Conservation (phyloP, 1,284 basidiomycete genomes). For the Tremellales sp. region DNA sequence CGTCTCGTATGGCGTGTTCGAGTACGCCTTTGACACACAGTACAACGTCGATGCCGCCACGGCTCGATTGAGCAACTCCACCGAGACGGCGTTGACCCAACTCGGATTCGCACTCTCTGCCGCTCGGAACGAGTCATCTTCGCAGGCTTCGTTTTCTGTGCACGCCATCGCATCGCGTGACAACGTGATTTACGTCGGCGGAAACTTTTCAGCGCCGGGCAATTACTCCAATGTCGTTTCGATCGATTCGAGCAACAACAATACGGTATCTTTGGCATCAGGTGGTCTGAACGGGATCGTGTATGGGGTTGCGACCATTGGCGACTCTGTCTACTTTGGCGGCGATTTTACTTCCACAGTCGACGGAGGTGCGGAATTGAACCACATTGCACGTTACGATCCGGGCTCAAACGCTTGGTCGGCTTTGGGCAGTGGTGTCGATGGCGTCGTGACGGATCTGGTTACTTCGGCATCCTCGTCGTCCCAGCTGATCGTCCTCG, state of each 20-base stretch:
- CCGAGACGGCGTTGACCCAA: conserved; percentile 66
- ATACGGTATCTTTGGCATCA: conserved; percentile 55
- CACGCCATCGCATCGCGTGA: conserved; percentile 61
- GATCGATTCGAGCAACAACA: conserved; percentile 58
- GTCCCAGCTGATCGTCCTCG: conserved; percentile 61
- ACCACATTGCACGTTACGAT: conserved; percentile 72
- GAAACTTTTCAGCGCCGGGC: conserved; percentile 63
- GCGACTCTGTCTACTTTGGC: conserved; percentile 70
- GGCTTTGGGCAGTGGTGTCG: conserved; percentile 67
- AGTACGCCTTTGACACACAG: conserved; percentile 24
- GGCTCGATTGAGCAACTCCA: conserved; percentile 58
- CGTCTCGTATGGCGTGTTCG: conserved; percentile 39
- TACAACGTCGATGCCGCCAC: conserved; percentile 34
- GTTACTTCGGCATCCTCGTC: conserved; percentile 50
- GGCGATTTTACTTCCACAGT: conserved; percentile 75
- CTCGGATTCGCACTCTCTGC: conserved; percentile 59
- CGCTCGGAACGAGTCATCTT: conserved; percentile 38
- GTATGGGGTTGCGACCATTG: conserved; percentile 60
- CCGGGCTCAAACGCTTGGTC: conserved; percentile 64
- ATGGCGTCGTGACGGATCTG: conserved; percentile 67
- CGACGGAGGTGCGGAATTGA: conserved; percentile 56
- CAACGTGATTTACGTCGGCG: conserved; percentile 68
- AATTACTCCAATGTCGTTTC: conserved; percentile 67
- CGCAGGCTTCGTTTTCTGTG: conserved; percentile 51
- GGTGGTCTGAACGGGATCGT: conserved; percentile 73